Percentiles rank a stretch among this genome's conserved stretches.
phyloP scores from a whole-genome alignment of 495 filamentous ascomycete species.

The Aspergillus kassunensis region DNA sequence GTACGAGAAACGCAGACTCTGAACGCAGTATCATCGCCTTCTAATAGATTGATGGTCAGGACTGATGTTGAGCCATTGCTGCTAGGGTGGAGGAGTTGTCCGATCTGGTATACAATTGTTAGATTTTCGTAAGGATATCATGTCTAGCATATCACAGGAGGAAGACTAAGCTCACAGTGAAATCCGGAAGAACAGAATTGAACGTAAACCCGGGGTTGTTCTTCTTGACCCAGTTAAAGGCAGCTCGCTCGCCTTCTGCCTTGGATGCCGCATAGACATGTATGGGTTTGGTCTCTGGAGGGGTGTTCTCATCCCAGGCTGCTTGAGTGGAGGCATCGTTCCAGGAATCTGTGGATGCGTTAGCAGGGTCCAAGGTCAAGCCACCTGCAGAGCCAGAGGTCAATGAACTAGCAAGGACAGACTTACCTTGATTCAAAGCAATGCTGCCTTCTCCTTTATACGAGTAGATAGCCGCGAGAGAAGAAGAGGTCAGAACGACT shows the following conservation, averaged over 20 bases:
- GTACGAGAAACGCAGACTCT: constrained; percentile 22
- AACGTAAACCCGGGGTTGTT: constrained; percentile 45
- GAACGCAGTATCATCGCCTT: constrained; percentile 19
- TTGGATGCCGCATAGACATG: constrained; percentile 54
- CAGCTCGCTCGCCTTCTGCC: constrained; percentile 45
- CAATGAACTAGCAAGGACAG: background rate
- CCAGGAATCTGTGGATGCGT: constrained; percentile 29
- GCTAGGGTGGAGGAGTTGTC: too few relatives aligned
- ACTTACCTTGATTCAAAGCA: background rate
- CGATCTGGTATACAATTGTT: too few relatives aligned
- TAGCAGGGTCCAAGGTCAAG: background rate
- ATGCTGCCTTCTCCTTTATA: constrained; percentile 2
- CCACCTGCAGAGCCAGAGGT: too few relatives aligned
- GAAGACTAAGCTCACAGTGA: constrained; percentile 20
- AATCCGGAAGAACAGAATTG: constrained; percentile 46
- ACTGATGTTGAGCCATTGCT: constrained; percentile 16
- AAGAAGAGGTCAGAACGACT: constrained; percentile 53
- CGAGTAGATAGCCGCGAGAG: constrained; percentile 30
- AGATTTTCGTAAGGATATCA: constrained; percentile 12
- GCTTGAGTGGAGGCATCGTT: constrained; percentile 42
- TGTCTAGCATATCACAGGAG: constrained; percentile 20
- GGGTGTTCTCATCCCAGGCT: constrained; percentile 31
- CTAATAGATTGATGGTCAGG: constrained; percentile 19
- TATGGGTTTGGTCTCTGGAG: constrained; percentile 20
- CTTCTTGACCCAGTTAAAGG: constrained; percentile 51